Base-by-base conservation (phyloP, 73 alveolate genomes). In the Paramecium biaurelia region DNA sequence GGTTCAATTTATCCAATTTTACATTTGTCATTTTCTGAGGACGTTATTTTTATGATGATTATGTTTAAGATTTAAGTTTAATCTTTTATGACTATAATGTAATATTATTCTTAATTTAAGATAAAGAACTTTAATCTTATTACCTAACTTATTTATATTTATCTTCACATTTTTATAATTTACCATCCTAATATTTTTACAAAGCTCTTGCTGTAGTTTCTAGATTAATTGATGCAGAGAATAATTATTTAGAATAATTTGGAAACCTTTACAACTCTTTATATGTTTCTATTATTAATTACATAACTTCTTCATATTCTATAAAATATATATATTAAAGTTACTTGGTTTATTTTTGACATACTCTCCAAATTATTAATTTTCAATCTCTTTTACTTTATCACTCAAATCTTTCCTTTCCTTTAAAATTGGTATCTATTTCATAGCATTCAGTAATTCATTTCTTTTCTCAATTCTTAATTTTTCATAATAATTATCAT, bases 331-430 rank as follows among this genome's bases (percentile, higher is more conserved):
- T 7, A 53, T n/a, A 2, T 18, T 15, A 53, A 4, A 2, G 7
- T 9, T 79, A 79, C 47, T 41, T 14, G 21, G 4, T 20, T 45
- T 79, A 10, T 79, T 41, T 24, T 8, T 6, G 4, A 18, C 21
- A 79, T 24, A 79, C 24, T 79, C 90, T 79, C 90, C 74, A 79
- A 79, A 79, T 20, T 24, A 58, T 41, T 41, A 24, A 45, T 79
- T 43, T 41, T 79, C 90, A 11, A 79, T 43, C 12, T 79, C 74
- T 79, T 79, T 79, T 1, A n/a, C 56, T 45, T 43, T 53, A 4
- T 53, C 68, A 53, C 14, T 53, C 9, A 53, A 53, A 53, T 53
- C 68, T 53, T 53, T 53, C 18, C 68, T 53, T 18, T 53, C 68
- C 5, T 53, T 53, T 15, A 53, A 24, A 21, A 79, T 43, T 37